A percentile compares a stretch with the other conserved stretches of the same genome.
Evolutionary conservation across 371 early-diverging fungal species (phyloP).

Genomic region (Saksenaea oblongispora): DNA sequence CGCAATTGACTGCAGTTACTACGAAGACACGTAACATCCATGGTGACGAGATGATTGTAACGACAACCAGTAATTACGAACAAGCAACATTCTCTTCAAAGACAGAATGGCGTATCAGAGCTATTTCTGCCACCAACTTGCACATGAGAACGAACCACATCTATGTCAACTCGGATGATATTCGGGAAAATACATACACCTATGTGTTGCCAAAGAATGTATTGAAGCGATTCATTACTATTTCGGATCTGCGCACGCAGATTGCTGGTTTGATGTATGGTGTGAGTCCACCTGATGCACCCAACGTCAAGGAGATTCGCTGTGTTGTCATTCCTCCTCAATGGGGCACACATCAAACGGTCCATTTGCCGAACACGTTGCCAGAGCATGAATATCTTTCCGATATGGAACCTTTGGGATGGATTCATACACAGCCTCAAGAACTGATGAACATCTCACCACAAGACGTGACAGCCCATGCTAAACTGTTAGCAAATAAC

Average conservation of each 20-base stretch:
- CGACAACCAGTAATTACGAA: slow-evolving; percentile 97
- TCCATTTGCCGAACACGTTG: slow-evolving; percentile 85
- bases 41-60: slow-evolving; percentile 98
- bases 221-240: slow-evolving; percentile 92
- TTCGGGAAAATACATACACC: slow-evolving; percentile 87
- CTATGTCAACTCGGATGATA: slow-evolving; percentile 93
- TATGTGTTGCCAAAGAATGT: slow-evolving; percentile 97
- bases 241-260: slow-evolving; percentile 95
- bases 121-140: slow-evolving; percentile 93
- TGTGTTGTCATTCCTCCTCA: slow-evolving; percentile 96
- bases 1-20: slow-evolving; percentile 93
- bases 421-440: slow-evolving; percentile 97
- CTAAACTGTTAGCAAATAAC: slow-evolving; percentile 84
- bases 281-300: slow-evolving; percentile 88
- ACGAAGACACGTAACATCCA: slow-evolving; percentile 96
- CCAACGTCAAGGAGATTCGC: slow-evolving; percentile 95
- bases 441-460: slow-evolving; percentile 91
- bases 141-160: slow-evolving; percentile 95
- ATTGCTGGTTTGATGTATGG: slow-evolving; percentile 96
- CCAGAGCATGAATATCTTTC: slow-evolving; percentile 92
- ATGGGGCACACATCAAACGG: slow-evolving; percentile 94
- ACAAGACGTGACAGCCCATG: slow-evolving; percentile 90
- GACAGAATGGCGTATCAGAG: slow-evolving; percentile 98
- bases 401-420: slow-evolving; percentile 94
- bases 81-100: slow-evolving; percentile 96